Evolutionary conservation across 2,329 filamentous ascomycete genomes (phyloP).

Genomic region (Diaporthe australafricana): DNA sequence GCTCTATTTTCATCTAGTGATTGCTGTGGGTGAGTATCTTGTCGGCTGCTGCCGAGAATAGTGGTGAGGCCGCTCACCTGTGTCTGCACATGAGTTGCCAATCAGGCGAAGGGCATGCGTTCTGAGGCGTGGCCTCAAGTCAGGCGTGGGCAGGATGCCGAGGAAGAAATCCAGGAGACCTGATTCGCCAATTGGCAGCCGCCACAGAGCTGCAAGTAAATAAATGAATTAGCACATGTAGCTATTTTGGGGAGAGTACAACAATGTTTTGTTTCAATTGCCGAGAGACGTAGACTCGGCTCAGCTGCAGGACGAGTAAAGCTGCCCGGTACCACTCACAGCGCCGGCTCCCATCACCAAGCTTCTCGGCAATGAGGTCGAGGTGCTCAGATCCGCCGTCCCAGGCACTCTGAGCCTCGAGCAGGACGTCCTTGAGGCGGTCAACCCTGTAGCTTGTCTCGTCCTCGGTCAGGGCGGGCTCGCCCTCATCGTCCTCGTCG

Average conservation of each 20-base stretch:
- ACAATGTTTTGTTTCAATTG: background rate
- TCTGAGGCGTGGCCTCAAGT: conserved; percentile 56
- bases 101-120: conserved; percentile 68
- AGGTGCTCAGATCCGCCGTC: conserved; percentile 54
- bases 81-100: conserved; percentile 73
- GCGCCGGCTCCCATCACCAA: conserved; percentile 67
- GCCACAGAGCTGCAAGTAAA: conserved; percentile 62
- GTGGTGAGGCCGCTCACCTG: conserved; percentile 50
- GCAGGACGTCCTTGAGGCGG: conserved; percentile 52
- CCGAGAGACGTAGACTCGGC: background rate
- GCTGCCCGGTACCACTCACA: conserved; percentile 52
- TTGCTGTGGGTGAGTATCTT: background rate
- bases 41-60: background rate
- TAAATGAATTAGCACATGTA: conserved; percentile 18
- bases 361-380: conserved; percentile 60
- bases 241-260: background rate
- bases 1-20: conserved; percentile 68
- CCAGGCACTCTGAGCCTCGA: conserved; percentile 54
- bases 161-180: conserved; percentile 69
- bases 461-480: conserved; percentile 37
- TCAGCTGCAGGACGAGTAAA: background rate
- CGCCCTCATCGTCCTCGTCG: conserved; percentile 44
- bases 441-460: conserved; percentile 39
- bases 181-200: conserved; percentile 67
- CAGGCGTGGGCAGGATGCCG: conserved; percentile 53